phyloP scores from a whole-genome alignment of 2,329 filamentous ascomycete species.

The Dryadomyces quercus-mongolicae region DNA sequence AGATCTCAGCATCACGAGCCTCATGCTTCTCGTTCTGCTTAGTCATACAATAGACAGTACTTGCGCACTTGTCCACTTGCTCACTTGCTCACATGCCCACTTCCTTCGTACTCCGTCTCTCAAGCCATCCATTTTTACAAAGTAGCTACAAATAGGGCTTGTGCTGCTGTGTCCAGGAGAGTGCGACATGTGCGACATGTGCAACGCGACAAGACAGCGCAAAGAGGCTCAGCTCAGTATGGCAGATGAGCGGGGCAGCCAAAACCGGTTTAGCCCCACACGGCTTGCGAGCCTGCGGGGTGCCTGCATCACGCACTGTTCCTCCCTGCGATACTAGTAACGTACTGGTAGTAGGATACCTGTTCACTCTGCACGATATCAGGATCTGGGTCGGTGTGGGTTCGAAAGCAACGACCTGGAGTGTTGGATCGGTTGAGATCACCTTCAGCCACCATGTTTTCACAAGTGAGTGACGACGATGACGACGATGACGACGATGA shows the following conservation, averaged over 20 bases:
- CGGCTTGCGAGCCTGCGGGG: background rate
- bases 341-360: background rate
- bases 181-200: too few relatives aligned
- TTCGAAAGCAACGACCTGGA: too few relatives aligned
- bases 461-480: background rate
- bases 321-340: background rate
- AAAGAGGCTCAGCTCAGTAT: background rate
- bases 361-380: background rate
- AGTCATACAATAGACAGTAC: too few relatives aligned
- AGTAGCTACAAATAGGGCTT: too few relatives aligned
- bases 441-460: constrained; percentile 3
- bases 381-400: too few relatives aligned
- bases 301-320: background rate
- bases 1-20: too few relatives aligned
- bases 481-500: background rate
- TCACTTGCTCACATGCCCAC: too few relatives aligned
- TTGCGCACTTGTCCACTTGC: too few relatives aligned
- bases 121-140: too few relatives aligned
- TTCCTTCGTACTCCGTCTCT: too few relatives aligned
- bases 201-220: background rate
- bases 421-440: background rate
- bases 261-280: background rate
- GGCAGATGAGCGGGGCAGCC: background rate
- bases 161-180: background rate
- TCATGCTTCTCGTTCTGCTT: too few relatives aligned